These are phyloP conservation scores for Rhodofomes roseus DNA, from an alignment of 1,284 basidiomycete species.

Conservation along the genomic window DNA sequence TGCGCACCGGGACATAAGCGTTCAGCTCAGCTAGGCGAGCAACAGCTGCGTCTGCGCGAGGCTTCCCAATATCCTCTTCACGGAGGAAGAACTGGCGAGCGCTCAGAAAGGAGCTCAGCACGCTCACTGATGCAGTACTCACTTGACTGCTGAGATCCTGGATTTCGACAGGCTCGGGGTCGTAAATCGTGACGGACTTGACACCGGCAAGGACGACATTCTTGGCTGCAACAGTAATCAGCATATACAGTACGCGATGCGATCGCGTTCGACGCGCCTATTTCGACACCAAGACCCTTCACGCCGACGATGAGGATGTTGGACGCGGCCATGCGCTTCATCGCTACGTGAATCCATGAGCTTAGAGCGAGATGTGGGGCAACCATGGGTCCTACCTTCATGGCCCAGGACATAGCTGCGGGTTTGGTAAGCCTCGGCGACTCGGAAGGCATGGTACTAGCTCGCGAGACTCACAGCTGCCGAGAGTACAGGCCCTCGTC, in stretches of 20 bases:
- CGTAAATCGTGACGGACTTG: constrained; percentile 95
- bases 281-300: constrained; percentile 94
- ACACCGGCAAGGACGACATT: constrained; percentile 95
- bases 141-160: constrained; percentile 92
- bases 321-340: constrained; percentile 98
- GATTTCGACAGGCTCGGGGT: constrained; percentile 84
- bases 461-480: constrained; percentile 76
- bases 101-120: constrained; percentile 1
- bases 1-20: constrained; percentile 90
- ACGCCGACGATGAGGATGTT: constrained; percentile 95
- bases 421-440: constrained; percentile 11
- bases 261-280: constrained; percentile 55
- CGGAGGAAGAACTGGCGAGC: constrained; percentile 87
- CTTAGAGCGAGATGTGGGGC: neutral
- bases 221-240: constrained; percentile 67
- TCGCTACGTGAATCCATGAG: constrained; percentile 53
- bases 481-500: constrained; percentile 95
- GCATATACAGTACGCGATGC: neutral
- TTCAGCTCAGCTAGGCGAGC: constrained; percentile 95
- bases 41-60: constrained; percentile 83
- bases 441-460: no score
- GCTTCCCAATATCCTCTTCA: constrained; percentile 82
- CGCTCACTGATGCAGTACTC: neutral
- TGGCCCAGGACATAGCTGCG: constrained; percentile 91
- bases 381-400: constrained; percentile 59